phyloP scores from a whole-genome alignment of 495 filamentous ascomycete genomes.

The Penicillium soppii region DNA sequence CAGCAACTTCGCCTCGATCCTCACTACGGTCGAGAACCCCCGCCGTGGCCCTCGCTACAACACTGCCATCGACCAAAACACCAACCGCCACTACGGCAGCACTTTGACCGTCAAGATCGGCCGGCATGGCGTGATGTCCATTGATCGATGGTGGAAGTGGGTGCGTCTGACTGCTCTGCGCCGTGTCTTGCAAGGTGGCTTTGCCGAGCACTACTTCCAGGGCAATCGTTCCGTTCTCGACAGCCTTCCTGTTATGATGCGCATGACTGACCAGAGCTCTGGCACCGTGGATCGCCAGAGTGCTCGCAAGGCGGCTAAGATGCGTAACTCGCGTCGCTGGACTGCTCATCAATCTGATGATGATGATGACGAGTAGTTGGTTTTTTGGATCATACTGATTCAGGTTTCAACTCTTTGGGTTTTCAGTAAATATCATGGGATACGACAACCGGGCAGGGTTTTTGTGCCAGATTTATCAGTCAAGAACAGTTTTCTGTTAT shows the following conservation, averaged over 20 bases:
- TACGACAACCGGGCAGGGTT: background rate
- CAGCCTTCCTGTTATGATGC: slow-evolving; percentile 60
- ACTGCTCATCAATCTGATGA: slow-evolving; percentile 26
- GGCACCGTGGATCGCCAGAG: slow-evolving; percentile 24
- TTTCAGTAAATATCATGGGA: background rate
- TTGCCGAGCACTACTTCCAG: slow-evolving; percentile 79
- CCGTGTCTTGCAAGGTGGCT: slow-evolving; percentile 76
- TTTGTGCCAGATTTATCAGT: background rate
- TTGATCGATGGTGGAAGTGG: slow-evolving; percentile 91
- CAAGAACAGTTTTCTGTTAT: no score
- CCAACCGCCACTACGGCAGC: slow-evolving; percentile 71
- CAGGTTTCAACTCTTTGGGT: background rate
- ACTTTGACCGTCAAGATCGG: slow-evolving; percentile 75
- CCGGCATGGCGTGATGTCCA: slow-evolving; percentile 67
- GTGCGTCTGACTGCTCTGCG: slow-evolving; percentile 73
- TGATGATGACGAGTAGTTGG: slow-evolving; percentile 17
- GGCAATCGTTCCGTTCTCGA: slow-evolving; percentile 78
- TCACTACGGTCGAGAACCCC: slow-evolving; percentile 79
- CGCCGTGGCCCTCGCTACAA: slow-evolving; percentile 69
- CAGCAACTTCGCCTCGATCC: slow-evolving; percentile 75
- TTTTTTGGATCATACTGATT: background rate
- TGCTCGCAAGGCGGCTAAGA: slow-evolving; percentile 35
- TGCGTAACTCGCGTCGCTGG: slow-evolving; percentile 39
- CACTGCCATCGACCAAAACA: slow-evolving; percentile 70
- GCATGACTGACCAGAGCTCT: slow-evolving; percentile 15